phyloP scores from a whole-genome alignment of 2,329 filamentous ascomycete genomes.

The Sporothrix euskadiensis region DNA sequence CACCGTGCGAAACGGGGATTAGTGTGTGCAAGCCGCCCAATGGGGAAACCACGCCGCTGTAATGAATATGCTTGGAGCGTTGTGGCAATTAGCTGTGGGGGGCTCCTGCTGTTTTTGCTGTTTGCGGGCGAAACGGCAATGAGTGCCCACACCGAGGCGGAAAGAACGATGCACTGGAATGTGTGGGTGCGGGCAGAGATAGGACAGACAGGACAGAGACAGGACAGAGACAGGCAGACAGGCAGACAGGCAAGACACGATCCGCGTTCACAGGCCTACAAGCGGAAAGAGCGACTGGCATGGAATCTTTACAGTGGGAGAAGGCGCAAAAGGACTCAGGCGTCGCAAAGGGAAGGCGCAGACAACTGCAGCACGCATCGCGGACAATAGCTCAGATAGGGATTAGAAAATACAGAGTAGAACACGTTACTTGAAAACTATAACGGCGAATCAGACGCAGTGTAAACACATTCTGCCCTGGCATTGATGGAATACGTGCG shows the following conservation, averaged over 20 bases:
- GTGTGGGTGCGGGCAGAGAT: slow-evolving; percentile 13
- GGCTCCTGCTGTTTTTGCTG: neutral
- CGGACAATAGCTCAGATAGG: neutral
- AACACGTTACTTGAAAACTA: neutral
- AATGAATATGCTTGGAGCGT: neutral
- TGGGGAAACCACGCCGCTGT: slow-evolving; percentile 17
- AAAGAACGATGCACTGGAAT: slow-evolving; percentile 13
- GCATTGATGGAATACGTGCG: neutral
- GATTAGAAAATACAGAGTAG: neutral
- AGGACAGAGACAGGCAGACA: too few relatives aligned
- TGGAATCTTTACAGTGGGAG: neutral
- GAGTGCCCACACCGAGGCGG: slow-evolving; percentile 10
- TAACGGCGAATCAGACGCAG: slow-evolving; percentile 9
- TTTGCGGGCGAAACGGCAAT: neutral
- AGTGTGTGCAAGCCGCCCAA: neutral
- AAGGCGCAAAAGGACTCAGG: neutral
- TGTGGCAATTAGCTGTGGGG: slow-evolving; percentile 4
- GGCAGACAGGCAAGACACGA: neutral
- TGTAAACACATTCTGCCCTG: neutral
- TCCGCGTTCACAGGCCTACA: neutral
- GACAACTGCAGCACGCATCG: neutral
- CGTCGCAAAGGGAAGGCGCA: slow-evolving; percentile 1
- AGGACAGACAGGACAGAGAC: neutral
- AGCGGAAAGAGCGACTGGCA: slow-evolving; percentile 1
- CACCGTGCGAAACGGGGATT: slow-evolving; percentile 10